Base-by-base conservation (phyloP, 2,329 filamentous ascomycete species). In the Fusarium sp. region DNA sequence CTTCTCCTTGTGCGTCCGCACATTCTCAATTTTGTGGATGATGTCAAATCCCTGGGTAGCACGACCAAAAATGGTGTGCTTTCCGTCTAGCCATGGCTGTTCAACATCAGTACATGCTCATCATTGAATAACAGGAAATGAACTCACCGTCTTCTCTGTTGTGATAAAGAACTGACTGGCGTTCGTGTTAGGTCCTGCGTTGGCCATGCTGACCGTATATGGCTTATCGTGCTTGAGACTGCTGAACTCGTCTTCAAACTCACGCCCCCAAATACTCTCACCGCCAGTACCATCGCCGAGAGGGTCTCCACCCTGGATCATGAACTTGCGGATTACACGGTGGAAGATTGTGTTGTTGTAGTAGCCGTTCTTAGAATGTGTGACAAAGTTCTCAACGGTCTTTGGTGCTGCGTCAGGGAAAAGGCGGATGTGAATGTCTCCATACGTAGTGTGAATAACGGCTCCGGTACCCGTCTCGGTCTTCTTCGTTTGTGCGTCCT, bases 271-370 rank as follows among this genome's bases (percentile, higher is more conserved):
- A 73, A 97, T 91, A 79, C 93, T 97, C 70, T 92, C 87, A 2
- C 97, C 97, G 23, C 96, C 96, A 52, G 94, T 90, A 3, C 97
- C 96, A 2, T 95, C 97, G 4, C 96, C 96, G 0, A 95, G 93
- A 0, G 97, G 96, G 79, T 99, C 97, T 49, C 96, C 96, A 57
- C 96, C 95, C 82, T 99, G 96, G 46, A 99, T 97, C 97, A 99
- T 99, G 85, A 99, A 99, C 80, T 98, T 98, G 69, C 93, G 91
- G 77, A 99, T 99, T 11, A 99, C 93, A 38, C 96, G 92, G 83
- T 99, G 96, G 87, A 99, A 99, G 76, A 98, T 96, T 38, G 96
- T 95, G 83, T 94, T 94, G 85, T 99, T 98, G 86, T 99, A 99
- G 82, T 99, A 99, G 3, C 94, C 94, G 66, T 91, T 92, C 78